phyloP scores from a whole-genome alignment of 2,329 filamentous ascomycete species.

The Verruconis gallopava region DNA sequence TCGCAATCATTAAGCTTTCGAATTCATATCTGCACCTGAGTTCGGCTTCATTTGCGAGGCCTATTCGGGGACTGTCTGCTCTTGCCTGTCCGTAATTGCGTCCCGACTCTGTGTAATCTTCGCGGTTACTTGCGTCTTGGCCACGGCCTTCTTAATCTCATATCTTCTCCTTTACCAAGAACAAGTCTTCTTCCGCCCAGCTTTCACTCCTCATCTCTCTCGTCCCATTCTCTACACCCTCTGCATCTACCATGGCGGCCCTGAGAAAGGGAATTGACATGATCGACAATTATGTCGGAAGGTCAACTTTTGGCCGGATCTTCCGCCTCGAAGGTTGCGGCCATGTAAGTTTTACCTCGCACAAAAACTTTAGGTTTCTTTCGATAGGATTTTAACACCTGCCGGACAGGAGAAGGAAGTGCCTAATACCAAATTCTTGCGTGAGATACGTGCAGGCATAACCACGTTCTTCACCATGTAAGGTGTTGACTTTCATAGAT shows the following conservation, averaged over 20 bases:
- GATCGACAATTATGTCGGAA: conserved; percentile 12
- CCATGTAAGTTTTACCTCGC: conserved; percentile 47
- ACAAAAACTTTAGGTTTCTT: conserved; percentile 8
- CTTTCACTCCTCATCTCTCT: no score
- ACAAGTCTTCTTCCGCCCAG: no score
- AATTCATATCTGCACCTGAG: no score
- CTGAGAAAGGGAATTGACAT: conserved; percentile 6
- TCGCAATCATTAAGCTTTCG: no score
- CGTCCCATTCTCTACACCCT: background rate
- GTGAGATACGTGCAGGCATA: conserved; percentile 69
- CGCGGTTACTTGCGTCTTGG: background rate
- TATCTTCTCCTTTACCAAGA: no score
- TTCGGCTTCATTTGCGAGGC: no score
- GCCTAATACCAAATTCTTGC: conserved; percentile 65
- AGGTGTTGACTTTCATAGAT: conserved; percentile 39
- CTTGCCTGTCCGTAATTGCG: no score
- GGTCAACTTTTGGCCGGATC: conserved; percentile 26
- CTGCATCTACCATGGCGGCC: conserved; percentile 11
- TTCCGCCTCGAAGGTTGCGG: conserved; percentile 74
- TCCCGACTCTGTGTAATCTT: background rate
- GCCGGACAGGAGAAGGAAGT: conserved; percentile 50
- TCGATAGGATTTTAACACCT: no score
- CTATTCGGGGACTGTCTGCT: no score
- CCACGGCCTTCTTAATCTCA: no score
- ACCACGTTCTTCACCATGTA: conserved; percentile 46